Evolutionary conservation across 306 rosid species (phyloP), one percentile per base, ranked within the genome.

Genomic region (Senna tora): DNA sequence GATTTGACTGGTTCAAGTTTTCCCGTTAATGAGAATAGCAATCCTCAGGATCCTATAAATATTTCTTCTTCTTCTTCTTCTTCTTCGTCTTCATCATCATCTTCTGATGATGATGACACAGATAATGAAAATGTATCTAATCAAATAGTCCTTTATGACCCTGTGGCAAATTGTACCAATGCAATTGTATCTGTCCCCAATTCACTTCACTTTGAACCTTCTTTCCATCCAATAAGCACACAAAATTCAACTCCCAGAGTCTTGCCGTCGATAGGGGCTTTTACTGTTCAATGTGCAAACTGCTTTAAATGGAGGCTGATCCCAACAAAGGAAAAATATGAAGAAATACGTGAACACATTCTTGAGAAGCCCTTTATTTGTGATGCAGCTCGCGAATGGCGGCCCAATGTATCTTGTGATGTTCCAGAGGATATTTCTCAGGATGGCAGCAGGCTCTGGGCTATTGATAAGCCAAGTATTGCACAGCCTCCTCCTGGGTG

Each of bases 221-320:
- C 73, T 15, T 16, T 64, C 12, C 39, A 38, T 47, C 72, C 63
- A 3, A 68, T 72, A 69, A 79, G 36, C 41, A 51, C 38, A 14
- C 53, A 64, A 21, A 59, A 72, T n/a, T 69, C 68, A 70, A 42
- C 81, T 74, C 54, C 96, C 34, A 86, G 85, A 71, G 75, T 74
- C 59, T 80, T 91, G 78, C 99, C 96, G 3, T 78, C 97, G 57
- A 84, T 94, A 0, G 96, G 89, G 68, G 93, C 89, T 19, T 94
- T 91, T 81, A 85, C 96, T 41, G 93, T 94, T 34, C 99, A 94
- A 75, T 94, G 99, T 76, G 97, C 99, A 15, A 69, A 57, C 49
- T 94, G 97, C 80, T 87, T 89, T 73, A 94, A 94, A 79, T 94
- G 99, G 99, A 91, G 99, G 90, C 87, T 94, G 65, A 85, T 91